These are phyloP conservation scores for Suillus alpinus DNA, from an alignment of 768 basidiomycete genomes.

Conservation along the genomic window DNA sequence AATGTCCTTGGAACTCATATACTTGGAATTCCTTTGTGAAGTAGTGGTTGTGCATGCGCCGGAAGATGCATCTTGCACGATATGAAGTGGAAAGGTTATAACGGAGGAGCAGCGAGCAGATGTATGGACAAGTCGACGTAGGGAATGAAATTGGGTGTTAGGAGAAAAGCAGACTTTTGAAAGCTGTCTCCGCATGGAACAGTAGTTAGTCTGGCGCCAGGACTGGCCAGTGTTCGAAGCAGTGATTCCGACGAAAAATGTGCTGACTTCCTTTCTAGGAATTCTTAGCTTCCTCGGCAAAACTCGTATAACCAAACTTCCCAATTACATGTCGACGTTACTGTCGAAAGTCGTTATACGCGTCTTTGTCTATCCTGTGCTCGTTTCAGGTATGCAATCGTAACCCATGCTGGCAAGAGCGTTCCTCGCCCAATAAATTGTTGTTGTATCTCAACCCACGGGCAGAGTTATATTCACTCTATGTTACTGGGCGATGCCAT, in stretches of 20 bases:
- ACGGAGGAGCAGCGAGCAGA: background rate
- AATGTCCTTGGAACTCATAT: conserved; percentile 5
- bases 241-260: background rate
- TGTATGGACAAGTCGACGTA: background rate
- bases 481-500: background rate
- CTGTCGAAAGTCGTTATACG: background rate
- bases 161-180: conserved; percentile 1
- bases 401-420: background rate
- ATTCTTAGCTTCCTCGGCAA: background rate
- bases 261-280: background rate
- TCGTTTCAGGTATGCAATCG: background rate
- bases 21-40: background rate
- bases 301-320: too few relatives aligned
- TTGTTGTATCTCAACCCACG: background rate
- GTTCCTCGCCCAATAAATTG: background rate
- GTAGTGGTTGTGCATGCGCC: background rate
- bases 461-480: background rate
- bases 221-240: background rate
- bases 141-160: background rate
- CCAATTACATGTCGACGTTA: background rate
- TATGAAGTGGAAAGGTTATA: background rate
- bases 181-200: conserved; percentile 5
- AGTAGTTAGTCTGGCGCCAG: background rate
- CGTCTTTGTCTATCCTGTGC: background rate
- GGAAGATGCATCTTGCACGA: conserved; percentile 1